Evolutionary conservation across 805 yeast species (phyloP).

Genomic region (Nakazawaea populi): DNA sequence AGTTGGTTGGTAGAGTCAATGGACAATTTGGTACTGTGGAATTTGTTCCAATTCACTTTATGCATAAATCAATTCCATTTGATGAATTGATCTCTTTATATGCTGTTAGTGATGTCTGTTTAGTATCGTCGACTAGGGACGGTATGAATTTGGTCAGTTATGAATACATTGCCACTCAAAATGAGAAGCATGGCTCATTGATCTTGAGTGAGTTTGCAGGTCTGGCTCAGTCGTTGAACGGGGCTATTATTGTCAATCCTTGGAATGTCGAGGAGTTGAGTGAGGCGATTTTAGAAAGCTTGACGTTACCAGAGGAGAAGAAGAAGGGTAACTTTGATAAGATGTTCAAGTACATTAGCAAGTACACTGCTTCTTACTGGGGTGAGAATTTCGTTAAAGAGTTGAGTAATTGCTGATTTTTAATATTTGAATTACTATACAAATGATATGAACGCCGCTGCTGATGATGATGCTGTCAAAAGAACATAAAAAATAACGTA

Average conservation of each 20-base stretch:
- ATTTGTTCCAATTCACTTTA: constrained; percentile 94
- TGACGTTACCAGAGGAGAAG: constrained; percentile 82
- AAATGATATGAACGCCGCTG: background rate
- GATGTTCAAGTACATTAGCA: constrained; percentile 80
- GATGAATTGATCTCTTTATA: constrained; percentile 89
- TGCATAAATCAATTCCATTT: constrained; percentile 89
- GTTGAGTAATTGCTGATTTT: constrained; percentile 35
- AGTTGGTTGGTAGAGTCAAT: constrained; percentile 92
- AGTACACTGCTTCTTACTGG: constrained; percentile 96
- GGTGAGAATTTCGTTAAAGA: constrained; percentile 94
- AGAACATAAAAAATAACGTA: background rate
- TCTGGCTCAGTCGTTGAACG: constrained; percentile 97
- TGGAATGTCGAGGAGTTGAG: constrained; percentile 97
- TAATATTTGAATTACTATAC: too few relatives aligned
- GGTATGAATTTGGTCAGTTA: constrained; percentile 97
- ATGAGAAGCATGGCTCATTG: constrained; percentile 76
- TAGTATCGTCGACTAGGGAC: constrained; percentile 92
- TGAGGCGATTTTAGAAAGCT: constrained; percentile 77
- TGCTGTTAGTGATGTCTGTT: constrained; percentile 80
- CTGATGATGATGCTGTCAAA: background rate
- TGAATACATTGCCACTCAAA: constrained; percentile 95
- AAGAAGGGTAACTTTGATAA: constrained; percentile 72
- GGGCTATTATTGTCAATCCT: constrained; percentile 90
- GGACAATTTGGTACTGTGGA: constrained; percentile 96
- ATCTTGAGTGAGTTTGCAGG: constrained; percentile 95